Conservation (phyloP, 108 stramenopile species). For the Nitzschia inconspicua region DNA sequence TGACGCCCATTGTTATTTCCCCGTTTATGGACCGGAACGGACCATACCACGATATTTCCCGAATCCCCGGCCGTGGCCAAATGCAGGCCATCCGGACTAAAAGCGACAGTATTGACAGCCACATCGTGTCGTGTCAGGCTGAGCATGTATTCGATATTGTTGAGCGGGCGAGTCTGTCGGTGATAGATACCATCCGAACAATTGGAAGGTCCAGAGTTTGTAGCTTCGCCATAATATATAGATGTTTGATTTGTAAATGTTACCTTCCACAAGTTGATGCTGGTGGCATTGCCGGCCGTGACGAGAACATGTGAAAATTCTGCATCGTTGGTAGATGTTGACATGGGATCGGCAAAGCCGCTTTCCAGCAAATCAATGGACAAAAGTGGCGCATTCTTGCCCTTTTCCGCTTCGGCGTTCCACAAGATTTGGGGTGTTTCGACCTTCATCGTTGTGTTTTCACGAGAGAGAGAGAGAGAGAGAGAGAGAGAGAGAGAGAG, state of each 20-base stretch:
- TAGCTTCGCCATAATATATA: not conserved
- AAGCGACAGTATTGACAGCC: slow-evolving; percentile 61
- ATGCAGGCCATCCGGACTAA: slow-evolving; percentile 81
- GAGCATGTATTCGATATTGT: slow-evolving; percentile 53
- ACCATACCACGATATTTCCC: slow-evolving; percentile 69
- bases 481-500: no score
- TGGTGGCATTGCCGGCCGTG: slow-evolving; percentile 84
- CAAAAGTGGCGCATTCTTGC: slow-evolving; percentile 82
- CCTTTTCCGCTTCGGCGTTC: slow-evolving; percentile 78
- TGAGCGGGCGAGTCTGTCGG: slow-evolving; percentile 19
- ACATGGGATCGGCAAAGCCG: slow-evolving; percentile 12
- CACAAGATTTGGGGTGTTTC: slow-evolving; percentile 96
- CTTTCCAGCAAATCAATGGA: slow-evolving; percentile 48
- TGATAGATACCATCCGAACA: not conserved
- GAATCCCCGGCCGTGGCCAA: slow-evolving; percentile 87
- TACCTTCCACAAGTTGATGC: slow-evolving; percentile 80
- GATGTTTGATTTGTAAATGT: slow-evolving; percentile 11
- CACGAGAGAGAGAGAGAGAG: no score
- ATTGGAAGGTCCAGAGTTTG: not conserved
- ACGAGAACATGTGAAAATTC: slow-evolving; percentile 57
- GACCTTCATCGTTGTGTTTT: slow-evolving; percentile 67
- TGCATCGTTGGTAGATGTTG: not conserved
- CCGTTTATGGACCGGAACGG: slow-evolving; percentile 52
- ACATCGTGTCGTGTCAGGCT: slow-evolving; percentile 65
- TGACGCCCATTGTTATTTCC: slow-evolving; percentile 42